A percentile compares a stretch with the other conserved stretches of the same genome.
phyloP scores from a whole-genome alignment of 2,329 filamentous ascomycete species.

The Helicocarpus griseus region DNA sequence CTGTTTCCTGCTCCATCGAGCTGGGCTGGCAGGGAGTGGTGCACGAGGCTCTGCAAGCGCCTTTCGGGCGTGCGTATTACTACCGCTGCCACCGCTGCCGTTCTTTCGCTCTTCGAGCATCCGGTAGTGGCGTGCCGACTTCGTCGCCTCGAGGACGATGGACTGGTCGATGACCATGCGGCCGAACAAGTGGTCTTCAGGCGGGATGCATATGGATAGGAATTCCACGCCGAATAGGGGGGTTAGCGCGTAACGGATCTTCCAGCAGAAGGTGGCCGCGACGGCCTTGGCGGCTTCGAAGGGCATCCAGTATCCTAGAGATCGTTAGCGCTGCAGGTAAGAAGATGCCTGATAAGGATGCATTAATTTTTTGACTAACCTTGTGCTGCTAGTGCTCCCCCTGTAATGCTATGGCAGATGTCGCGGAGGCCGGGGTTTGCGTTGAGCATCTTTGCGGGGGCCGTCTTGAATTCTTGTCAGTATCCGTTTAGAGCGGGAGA shows the following conservation, averaged over 20 bases:
- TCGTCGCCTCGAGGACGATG: constrained; percentile 17
- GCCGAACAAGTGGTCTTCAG: constrained; percentile 42
- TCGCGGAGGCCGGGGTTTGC: constrained; percentile 73
- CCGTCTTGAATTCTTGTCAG: constrained; percentile 51
- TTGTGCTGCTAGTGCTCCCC: constrained; percentile 81
- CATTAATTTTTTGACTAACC: constrained; percentile 45
- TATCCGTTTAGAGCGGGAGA: background rate
- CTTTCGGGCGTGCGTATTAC: background rate
- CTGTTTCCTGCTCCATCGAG: background rate
- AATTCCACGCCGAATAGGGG: constrained; percentile 85
- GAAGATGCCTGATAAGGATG: constrained; percentile 4
- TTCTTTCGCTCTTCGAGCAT: constrained; percentile 4
- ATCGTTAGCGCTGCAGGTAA: constrained; percentile 9
- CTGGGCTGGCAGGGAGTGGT: background rate
- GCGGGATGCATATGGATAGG: constrained; percentile 57
- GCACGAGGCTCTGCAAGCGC: background rate
- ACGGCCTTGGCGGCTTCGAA: constrained; percentile 76
- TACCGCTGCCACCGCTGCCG: background rate
- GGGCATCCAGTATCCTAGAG: constrained; percentile 95
- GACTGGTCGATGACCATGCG: constrained; percentile 13
- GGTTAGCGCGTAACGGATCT: constrained; percentile 74
- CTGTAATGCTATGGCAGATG: constrained; percentile 91
- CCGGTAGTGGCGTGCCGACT: constrained; percentile 14
- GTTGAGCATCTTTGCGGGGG: constrained; percentile 71
- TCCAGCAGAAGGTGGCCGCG: constrained; percentile 79